These are phyloP conservation scores for Kandelia obovata DNA, from an alignment of 345 rosid species.

Conservation along the genomic window DNA sequence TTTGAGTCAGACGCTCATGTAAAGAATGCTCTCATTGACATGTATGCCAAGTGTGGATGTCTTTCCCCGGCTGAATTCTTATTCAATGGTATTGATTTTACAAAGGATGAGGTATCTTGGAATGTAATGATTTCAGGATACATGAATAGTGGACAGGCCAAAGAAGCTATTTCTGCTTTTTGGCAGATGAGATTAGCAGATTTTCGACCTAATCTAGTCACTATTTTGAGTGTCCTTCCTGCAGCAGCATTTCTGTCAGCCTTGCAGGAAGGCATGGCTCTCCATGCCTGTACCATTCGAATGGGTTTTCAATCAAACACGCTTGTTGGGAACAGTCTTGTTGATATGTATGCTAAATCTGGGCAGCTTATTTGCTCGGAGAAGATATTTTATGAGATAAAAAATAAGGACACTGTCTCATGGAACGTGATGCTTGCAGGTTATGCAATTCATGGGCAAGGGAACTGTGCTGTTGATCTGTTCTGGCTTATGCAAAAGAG, in stretches of 20 bases:
- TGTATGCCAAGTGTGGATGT: slow-evolving; percentile 55
- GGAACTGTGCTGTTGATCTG: slow-evolving; percentile 43
- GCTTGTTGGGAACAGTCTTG: slow-evolving; percentile 42
- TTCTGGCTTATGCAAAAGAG: slow-evolving; percentile 48
- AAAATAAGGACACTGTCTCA: slow-evolving; percentile 40
- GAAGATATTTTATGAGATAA: slow-evolving; percentile 42
- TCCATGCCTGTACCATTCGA: slow-evolving; percentile 45
- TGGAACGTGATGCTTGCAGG: slow-evolving; percentile 66
- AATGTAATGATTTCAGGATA: slow-evolving; percentile 55
- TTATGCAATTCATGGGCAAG: slow-evolving; percentile 50
- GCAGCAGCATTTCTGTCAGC: slow-evolving; percentile 41
- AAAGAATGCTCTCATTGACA: slow-evolving; percentile 50
- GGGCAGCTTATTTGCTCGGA: slow-evolving; percentile 43
- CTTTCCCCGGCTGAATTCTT: slow-evolving; percentile 39
- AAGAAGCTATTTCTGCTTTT: slow-evolving; percentile 44
- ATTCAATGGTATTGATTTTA: slow-evolving; percentile 37
- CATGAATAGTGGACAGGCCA: slow-evolving; percentile 48
- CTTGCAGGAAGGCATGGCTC: slow-evolving; percentile 42
- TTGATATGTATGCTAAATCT: slow-evolving; percentile 68
- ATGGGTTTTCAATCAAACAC: slow-evolving; percentile 39
- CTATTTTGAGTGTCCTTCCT: slow-evolving; percentile 49
- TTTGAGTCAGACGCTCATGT: slow-evolving; percentile 43
- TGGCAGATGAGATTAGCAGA: slow-evolving; percentile 41
- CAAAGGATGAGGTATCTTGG: slow-evolving; percentile 49
- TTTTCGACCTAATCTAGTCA: slow-evolving; percentile 37